Conservation (phyloP, 768 basidiomycete genomes). For the Russula griseocarnosa region DNA sequence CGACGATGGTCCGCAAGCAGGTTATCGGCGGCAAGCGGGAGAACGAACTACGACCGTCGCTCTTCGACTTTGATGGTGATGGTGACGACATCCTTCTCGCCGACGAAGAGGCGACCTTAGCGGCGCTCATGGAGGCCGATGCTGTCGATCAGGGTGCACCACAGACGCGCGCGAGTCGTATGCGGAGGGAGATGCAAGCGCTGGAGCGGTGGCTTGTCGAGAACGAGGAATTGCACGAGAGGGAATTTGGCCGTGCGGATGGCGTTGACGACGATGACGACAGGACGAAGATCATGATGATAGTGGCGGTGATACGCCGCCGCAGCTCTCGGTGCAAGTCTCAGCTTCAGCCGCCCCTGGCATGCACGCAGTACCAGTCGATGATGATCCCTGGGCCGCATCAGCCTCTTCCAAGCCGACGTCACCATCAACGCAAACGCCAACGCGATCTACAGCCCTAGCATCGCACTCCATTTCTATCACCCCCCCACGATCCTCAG, state of each 20-base stretch:
- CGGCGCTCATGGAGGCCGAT: slow-evolving; percentile 33
- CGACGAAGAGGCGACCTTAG: slow-evolving; percentile 37
- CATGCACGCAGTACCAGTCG: neutral
- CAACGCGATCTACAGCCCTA: slow-evolving; percentile 4
- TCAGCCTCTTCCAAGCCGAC: neutral
- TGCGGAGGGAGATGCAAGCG: slow-evolving; percentile 53
- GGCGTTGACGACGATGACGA: neutral
- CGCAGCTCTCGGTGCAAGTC: slow-evolving; percentile 11
- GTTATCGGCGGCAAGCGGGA: slow-evolving; percentile 27
- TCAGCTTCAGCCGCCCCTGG: neutral
- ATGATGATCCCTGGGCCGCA: slow-evolving; percentile 29
- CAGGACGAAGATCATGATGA: slow-evolving; percentile 16
- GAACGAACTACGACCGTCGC: slow-evolving; percentile 32
- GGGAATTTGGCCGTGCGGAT: slow-evolving; percentile 21
- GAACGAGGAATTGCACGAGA: slow-evolving; percentile 37
- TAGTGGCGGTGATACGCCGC: slow-evolving; percentile 6
- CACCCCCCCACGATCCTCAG: slow-evolving; percentile 22
- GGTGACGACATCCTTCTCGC: slow-evolving; percentile 18
- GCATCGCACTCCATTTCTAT: neutral
- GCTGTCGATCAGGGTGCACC: slow-evolving; percentile 29
- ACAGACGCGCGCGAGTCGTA: slow-evolving; percentile 29
- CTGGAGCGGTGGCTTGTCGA: slow-evolving; percentile 62
- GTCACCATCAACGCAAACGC: neutral
- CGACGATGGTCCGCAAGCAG: slow-evolving; percentile 57
- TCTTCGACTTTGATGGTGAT: slow-evolving; percentile 30